Evolutionary conservation across 345 rosid genomes (phyloP).

Genomic region (Syzygium aromaticum): DNA sequence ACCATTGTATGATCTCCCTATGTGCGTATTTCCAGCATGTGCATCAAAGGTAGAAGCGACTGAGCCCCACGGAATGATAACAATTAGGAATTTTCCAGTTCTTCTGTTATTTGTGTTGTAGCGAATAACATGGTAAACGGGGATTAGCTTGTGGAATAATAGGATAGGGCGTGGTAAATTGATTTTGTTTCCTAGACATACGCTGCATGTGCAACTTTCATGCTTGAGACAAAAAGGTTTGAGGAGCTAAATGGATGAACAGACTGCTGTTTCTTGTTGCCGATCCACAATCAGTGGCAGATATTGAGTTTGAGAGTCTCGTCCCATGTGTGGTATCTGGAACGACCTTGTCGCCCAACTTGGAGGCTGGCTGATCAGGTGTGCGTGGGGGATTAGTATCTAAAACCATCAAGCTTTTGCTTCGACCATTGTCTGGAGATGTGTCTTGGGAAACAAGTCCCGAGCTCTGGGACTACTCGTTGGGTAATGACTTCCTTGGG

Average conservation of each 20-base stretch:
- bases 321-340: neutral
- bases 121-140: neutral
- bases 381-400: neutral
- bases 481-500: neutral
- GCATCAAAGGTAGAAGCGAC: neutral
- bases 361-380: neutral
- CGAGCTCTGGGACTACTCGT: neutral
- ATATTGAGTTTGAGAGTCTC: neutral
- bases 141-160: neutral
- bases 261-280: neutral
- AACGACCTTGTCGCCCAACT: neutral
- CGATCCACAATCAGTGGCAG: slow-evolving; percentile 1
- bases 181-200: neutral
- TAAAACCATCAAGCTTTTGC: neutral
- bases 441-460: neutral
- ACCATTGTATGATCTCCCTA: neutral
- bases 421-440: neutral
- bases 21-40: neutral
- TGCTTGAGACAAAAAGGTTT: neutral
- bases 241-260: neutral
- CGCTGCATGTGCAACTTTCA: neutral
- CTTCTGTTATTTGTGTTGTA: neutral
- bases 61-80: neutral
- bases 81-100: neutral
- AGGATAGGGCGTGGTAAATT: neutral